Conservation (phyloP, 1,284 basidiomycete genomes). For the Cutaneotrichosporon arboriforme region DNA sequence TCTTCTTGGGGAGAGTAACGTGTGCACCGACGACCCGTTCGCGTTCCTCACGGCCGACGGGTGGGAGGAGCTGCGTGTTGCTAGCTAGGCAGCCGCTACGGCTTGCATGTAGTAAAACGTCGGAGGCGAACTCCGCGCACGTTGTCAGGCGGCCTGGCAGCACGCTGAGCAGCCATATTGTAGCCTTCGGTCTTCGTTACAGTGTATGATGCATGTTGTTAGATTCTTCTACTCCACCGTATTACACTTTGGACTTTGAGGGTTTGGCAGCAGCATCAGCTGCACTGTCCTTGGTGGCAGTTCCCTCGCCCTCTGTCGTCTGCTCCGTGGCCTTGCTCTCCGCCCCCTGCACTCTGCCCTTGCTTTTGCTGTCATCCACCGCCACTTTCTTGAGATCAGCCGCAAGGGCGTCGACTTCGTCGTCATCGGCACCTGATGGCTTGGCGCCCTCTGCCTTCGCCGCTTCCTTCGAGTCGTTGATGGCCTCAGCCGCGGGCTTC, state of each 20-base stretch:
- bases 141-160: no score
- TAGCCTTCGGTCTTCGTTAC: no score
- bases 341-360: no score
- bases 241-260: not conserved
- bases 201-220: no score
- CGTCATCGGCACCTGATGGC: not conserved
- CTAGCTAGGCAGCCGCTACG: not conserved
- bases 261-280: no score
- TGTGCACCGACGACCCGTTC: slow-evolving; percentile 24
- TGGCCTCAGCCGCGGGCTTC: not conserved
- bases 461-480: not conserved
- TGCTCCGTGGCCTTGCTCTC: no score
- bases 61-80: slow-evolving; percentile 12
- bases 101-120: not conserved
- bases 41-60: slow-evolving; percentile 21
- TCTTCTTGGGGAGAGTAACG: slow-evolving; percentile 19
- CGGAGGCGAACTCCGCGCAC: not conserved
- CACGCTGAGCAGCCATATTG: no score
- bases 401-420: slow-evolving; percentile 8
- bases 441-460: not conserved
- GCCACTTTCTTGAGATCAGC: slow-evolving; percentile 1
- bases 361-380: not conserved
- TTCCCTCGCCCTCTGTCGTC: no score
- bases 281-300: no score
- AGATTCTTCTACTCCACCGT: not conserved